Base-by-base conservation (phyloP, 495 filamentous ascomycete species). In the Talaromyces adpressus region DNA sequence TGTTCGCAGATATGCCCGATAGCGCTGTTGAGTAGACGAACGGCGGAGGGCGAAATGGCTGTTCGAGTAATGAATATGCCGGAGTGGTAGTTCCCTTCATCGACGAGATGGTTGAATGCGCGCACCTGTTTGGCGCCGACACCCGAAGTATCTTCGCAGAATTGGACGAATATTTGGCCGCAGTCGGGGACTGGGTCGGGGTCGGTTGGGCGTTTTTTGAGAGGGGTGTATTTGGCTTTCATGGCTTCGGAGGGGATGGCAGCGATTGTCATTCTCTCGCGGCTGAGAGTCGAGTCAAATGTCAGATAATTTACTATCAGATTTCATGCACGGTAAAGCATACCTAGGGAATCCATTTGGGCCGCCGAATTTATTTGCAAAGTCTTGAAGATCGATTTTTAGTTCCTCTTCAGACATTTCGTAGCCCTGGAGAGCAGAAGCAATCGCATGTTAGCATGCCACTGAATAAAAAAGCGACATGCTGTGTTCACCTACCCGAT, bases 51-150 rank as follows among this genome's bases (percentile, higher is more conserved):
- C 0, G 91, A 93, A 62, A 96, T 89, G 25, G 90, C 79, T n/a
- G 85, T 87, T 67, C 86, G 82, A 27, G 91, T 91, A 63, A 98
- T 84, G 65, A 97, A 86, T 69, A 98, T 90, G 65, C 94, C 95
- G 23, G 89, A 92, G 77, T 90, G 85, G 81, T 87, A 91, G 77
- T 91, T 89, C 71, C 90, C 84, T 64, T 84, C 75, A 61, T 83
- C 76, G 73, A 95, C 88, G 73, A 88, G 81, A 66, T 92, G 88
- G 68, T 90, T 91, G 78, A 97, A 98, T 30, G 81, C 79, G 71
- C 91, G 90, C 76, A 97, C 89, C 70, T 96, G 91, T 74, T 91
- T 90, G 68, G 96, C 91, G 67, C 94, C 94, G 61, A 98, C 87
- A 45, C 69, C 75, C 18, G 79, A 84, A 18, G 81, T 64, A 60